phyloP scores from a whole-genome alignment of 1,139 yeast genomes.

The Saccharomyces hybrid region DNA sequence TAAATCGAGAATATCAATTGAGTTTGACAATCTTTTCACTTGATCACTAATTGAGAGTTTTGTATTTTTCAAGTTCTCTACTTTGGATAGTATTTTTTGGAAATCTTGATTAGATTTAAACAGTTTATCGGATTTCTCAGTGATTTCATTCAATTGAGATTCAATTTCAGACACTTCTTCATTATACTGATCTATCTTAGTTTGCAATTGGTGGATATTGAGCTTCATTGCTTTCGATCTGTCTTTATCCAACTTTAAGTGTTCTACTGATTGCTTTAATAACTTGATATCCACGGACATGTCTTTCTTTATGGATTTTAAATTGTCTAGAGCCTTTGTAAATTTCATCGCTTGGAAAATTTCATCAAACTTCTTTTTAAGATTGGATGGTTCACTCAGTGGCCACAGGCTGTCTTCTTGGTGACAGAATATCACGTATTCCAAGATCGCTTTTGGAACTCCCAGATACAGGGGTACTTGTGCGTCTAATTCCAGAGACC shows the following conservation, averaged over 20 bases:
- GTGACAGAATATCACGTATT: constrained; percentile 92
- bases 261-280: constrained; percentile 70
- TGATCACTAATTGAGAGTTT: constrained; percentile 42
- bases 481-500: constrained; percentile 77
- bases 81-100: constrained; percentile 59
- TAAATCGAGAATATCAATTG: constrained; percentile 42
- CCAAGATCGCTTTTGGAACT: constrained; percentile 79
- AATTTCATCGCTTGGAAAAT: constrained; percentile 93
- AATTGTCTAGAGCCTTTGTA: constrained; percentile 78
- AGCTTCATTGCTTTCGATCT: constrained; percentile 56
- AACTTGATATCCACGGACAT: constrained; percentile 67
- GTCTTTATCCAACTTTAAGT: constrained; percentile 63
- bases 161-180: constrained; percentile 47
- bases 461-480: constrained; percentile 81
- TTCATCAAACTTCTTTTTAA: constrained; percentile 92
- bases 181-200: constrained; percentile 41
- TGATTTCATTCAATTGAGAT: constrained; percentile 44
- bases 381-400: constrained; percentile 76
- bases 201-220: constrained; percentile 41
- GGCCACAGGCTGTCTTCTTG: constrained; percentile 99
- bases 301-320: constrained; percentile 71
- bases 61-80: constrained; percentile 51
- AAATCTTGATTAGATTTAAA: constrained; percentile 78
- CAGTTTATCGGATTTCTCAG: constrained; percentile 52
- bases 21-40: constrained; percentile 39